A percentile compares a stretch with the other conserved stretches of the same genome.
phyloP scores from a whole-genome alignment of 2,329 filamentous ascomycete species.

The Curvularia eragrostidis region DNA sequence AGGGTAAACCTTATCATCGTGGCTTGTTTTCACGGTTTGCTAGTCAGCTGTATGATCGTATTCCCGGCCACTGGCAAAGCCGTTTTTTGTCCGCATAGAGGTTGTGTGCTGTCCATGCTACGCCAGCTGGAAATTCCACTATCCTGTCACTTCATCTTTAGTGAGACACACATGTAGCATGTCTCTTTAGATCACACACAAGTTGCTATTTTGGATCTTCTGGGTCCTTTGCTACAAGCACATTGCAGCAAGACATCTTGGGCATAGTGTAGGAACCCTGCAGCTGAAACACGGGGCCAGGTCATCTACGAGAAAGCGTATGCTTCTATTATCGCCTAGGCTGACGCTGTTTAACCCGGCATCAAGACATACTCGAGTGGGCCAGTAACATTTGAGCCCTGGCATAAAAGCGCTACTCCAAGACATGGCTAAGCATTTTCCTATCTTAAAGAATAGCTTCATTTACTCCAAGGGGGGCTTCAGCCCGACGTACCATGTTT shows the following conservation, averaged over 20 bases:
- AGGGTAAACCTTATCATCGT: not conserved
- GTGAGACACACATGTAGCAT: conserved; percentile 2
- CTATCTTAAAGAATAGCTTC: conserved; percentile 4
- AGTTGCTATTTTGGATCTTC: conserved; percentile 2
- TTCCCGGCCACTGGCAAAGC: not conserved
- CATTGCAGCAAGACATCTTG: not conserved
- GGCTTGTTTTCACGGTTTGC: conserved; percentile 2
- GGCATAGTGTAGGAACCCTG: not conserved
- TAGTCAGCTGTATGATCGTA: not conserved
- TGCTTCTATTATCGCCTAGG: not conserved
- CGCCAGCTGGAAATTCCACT: not conserved
- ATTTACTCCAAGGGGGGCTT: conserved; percentile 10
- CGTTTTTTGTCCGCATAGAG: not conserved
- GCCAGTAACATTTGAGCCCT: conserved; percentile 10
- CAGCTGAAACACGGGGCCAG: conserved; percentile 1
- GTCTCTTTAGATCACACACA: not conserved
- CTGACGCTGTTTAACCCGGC: not conserved
- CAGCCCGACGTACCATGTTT: conserved; percentile 17
- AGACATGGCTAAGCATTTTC: conserved; percentile 3
- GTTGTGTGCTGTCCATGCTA: not conserved
- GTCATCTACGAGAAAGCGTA: conserved; percentile 2
- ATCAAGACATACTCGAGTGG: not conserved
- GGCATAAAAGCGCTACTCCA: conserved; percentile 11
- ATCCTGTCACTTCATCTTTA: not conserved
- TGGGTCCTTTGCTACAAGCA: not conserved